Conservation (phyloP, 1,284 basidiomycete species). For the Naganishia sp. region DNA sequence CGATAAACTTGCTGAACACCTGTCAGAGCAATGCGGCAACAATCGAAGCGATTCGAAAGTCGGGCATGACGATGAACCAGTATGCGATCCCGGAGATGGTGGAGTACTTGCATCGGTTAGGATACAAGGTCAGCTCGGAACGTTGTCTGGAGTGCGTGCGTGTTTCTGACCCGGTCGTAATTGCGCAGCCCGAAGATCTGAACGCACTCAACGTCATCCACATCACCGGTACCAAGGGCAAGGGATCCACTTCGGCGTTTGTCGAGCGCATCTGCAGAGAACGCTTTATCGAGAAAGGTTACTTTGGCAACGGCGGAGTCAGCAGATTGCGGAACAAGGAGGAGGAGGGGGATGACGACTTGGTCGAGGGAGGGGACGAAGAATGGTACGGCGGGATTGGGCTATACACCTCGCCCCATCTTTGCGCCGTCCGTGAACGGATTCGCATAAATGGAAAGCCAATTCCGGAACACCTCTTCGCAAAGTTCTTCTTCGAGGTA, state of each 20-base stretch:
- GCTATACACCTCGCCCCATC: conserved; percentile 94
- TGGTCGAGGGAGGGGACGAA: conserved; percentile 24
- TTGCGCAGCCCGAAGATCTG: conserved; percentile 71
- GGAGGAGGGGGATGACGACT: conserved; percentile 24
- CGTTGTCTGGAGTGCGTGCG: conserved; percentile 1
- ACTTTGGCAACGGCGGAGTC: conserved; percentile 31
- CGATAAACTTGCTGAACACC: conserved; percentile 83
- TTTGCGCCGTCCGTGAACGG: conserved; percentile 92
- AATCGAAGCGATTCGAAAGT: conserved; percentile 78
- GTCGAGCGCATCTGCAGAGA: conserved; percentile 58
- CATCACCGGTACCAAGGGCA: conserved; percentile 98
- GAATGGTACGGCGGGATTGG: conserved; percentile 56
- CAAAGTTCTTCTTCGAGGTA: conserved; percentile 92
- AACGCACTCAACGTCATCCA: conserved; percentile 92
- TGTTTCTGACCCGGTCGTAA: background rate
- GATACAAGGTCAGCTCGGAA: conserved; percentile 68
- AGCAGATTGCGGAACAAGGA: conserved; percentile 20
- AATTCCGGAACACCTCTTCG: conserved; percentile 82
- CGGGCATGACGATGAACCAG: conserved; percentile 68
- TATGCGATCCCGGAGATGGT: conserved; percentile 84
- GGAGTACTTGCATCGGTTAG: conserved; percentile 84
- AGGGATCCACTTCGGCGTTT: conserved; percentile 96
- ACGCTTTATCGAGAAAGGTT: conserved; percentile 44
- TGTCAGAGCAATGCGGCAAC: conserved; percentile 92
- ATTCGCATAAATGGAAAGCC: conserved; percentile 92